A percentile compares a stretch with the other conserved stretches of the same genome.
Conservation (phyloP, 352 stramenopile genomes). For the Discostella stelligera region DNA sequence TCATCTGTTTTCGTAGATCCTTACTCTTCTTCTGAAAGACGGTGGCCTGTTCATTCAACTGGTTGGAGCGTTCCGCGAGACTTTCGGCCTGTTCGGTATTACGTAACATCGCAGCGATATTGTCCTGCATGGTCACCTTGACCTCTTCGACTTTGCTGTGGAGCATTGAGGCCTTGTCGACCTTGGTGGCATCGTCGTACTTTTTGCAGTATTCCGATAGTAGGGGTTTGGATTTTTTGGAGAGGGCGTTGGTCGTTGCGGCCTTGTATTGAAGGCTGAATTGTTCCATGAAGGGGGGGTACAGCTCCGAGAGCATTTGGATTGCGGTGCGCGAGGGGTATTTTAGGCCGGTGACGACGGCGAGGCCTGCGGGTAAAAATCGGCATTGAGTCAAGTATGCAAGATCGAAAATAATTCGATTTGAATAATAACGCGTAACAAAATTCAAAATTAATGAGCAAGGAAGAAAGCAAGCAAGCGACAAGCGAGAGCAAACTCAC, state of each 20-base stretch:
- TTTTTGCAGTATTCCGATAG: conserved; percentile 60
- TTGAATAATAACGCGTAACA: background rate
- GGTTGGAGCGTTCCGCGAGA: conserved; percentile 67
- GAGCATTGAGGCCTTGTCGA: conserved; percentile 73
- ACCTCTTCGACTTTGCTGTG: conserved; percentile 76
- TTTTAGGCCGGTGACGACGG: conserved; percentile 73
- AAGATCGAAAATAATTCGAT: too few relatives aligned
- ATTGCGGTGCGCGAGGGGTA: conserved; percentile 78
- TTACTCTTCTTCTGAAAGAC: conserved; percentile 81
- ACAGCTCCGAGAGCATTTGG: conserved; percentile 70
- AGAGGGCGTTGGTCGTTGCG: conserved; percentile 62
- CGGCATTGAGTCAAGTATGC: too few relatives aligned
- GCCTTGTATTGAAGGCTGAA: conserved; percentile 61
- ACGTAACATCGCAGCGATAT: conserved; percentile 80
- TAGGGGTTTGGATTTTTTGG: conserved; percentile 74
- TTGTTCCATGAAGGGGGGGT: conserved; percentile 63
- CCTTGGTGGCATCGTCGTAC: conserved; percentile 70
- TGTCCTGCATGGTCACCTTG: conserved; percentile 77
- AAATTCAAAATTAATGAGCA: too few relatives aligned
- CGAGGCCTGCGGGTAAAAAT: conserved; percentile 62
- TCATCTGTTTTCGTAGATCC: conserved; percentile 80
- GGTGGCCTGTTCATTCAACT: conserved; percentile 80
- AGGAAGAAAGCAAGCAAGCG: background rate
- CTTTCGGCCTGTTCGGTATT: conserved; percentile 79
- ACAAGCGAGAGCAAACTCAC: conserved; percentile 57